Evolutionary conservation across 1,139 yeast genomes (phyloP).

Genomic region (Saccharomyces hybrid): DNA sequence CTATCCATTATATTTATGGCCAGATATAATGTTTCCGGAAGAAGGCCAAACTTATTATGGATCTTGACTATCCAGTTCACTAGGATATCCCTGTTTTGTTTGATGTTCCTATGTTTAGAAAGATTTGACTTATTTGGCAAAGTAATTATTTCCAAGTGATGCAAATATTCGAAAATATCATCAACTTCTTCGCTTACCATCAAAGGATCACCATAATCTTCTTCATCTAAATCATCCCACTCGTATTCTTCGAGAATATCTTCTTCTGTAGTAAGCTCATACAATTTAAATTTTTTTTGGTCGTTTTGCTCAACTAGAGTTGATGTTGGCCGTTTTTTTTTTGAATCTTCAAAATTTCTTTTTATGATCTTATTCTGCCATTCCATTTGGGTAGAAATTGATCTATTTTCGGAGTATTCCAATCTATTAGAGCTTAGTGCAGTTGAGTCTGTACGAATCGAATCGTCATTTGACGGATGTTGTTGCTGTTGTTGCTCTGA

Average conservation of each 20-base stretch:
- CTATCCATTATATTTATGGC: conserved; percentile 87
- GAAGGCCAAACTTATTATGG: conserved; percentile 71
- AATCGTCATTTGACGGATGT: too few species aligned
- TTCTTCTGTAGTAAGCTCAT: conserved; percentile 16
- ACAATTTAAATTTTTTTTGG: conserved; percentile 21
- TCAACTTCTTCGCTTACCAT: conserved; percentile 89
- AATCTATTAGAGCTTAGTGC: too few species aligned
- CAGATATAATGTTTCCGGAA: conserved; percentile 83
- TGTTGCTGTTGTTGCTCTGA: too few species aligned
- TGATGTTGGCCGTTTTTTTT: conserved; percentile 22
- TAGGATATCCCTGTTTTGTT: conserved; percentile 72
- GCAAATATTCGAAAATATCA: conserved; percentile 75
- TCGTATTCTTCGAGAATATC: conserved; percentile 33
- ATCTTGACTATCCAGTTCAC: conserved; percentile 94
- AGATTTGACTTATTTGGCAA: conserved; percentile 70
- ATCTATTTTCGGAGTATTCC: too few species aligned
- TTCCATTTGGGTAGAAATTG: too few species aligned
- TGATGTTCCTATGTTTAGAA: conserved; percentile 60
- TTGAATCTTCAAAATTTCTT: conserved; percentile 8
- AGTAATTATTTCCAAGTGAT: conserved; percentile 62
- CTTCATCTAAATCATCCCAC: conserved; percentile 88
- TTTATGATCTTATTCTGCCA: too few species aligned
- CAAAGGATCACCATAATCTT: conserved; percentile 80
- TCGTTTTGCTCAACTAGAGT: conserved; percentile 23
- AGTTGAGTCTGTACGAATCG: too few species aligned